Conservation (phyloP, 768 basidiomycete genomes). For the Amanita pseudoporphyria region DNA sequence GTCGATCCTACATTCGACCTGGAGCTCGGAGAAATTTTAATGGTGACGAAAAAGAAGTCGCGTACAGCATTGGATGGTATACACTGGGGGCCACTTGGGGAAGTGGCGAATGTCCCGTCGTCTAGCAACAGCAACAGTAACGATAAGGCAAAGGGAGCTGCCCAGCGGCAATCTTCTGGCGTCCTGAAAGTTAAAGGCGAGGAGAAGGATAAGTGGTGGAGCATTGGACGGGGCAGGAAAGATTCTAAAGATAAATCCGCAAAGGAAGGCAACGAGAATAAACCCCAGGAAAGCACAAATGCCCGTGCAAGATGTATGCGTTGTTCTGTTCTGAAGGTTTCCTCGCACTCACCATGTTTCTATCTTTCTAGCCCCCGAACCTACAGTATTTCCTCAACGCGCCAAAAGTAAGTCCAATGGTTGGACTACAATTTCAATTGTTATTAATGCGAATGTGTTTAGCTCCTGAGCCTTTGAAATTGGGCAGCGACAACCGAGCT, state of each 20-base stretch:
- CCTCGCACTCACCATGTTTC: background rate
- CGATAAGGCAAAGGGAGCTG: constrained; percentile 13
- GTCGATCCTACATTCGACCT: constrained; percentile 59
- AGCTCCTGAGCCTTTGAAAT: constrained; percentile 40
- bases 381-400: constrained; percentile 20
- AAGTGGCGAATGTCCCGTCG: constrained; percentile 47
- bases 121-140: constrained; percentile 6
- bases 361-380: constrained; percentile 27
- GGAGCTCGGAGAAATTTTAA: constrained; percentile 57
- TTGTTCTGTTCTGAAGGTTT: background rate
- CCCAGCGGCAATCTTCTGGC: constrained; percentile 20
- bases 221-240: constrained; percentile 62
- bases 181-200: constrained; percentile 24
- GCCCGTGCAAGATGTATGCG: constrained; percentile 35
- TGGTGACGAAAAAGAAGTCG: constrained; percentile 73
- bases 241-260: constrained; percentile 60
- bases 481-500: constrained; percentile 26
- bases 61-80: constrained; percentile 50
- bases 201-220: constrained; percentile 73
- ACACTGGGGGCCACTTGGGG: constrained; percentile 43
- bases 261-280: constrained; percentile 28
- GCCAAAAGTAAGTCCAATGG: constrained; percentile 26
- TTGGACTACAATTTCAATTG: background rate
- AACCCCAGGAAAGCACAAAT: constrained; percentile 12
- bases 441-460: background rate